Base-by-base conservation (phyloP, 306 rosid genomes). In the Albizia julibrissin region DNA sequence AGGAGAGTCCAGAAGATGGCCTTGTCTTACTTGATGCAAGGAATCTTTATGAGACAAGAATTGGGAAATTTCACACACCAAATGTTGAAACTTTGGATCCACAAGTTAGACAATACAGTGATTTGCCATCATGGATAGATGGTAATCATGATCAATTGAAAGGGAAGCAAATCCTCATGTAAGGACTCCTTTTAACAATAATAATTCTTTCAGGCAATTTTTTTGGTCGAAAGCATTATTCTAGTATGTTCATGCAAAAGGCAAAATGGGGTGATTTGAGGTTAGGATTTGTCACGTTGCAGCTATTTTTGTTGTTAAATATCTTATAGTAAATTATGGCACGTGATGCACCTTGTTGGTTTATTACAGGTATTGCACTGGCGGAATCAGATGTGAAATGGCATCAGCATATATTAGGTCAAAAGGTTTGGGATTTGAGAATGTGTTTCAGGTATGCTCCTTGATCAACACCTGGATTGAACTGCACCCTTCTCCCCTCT, bases 361-460 rank as follows among this genome's bases (percentile, higher is more conserved):
- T 85, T 11, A 33, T 81, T 70, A 72, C 80, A 95, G 99, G 98
- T 93, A 95, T 73, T 95, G 99, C 91, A 95, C 98, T 21, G 98
- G 99, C 42, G 99, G 99, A 85, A 93, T 93, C 80, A 87, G 99
- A 83, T 91, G 96, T 71, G 98, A 95, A 87, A 95, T 95, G 98
- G 99, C 99, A 78, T 95, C 99, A 1, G 99, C 99, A 27, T 95
- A 93, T 87, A 86, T 95, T 37, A 92, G 76, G 91, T 93, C 96
- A 40, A 93, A 95, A 82, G 99, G 99, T 83, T 85, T 89, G 83
- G 99, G 93, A 21, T 93, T 88, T 88, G 94, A 93, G 87, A 92
- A 93, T 42, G 99, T 95, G 74, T 92, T 89, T 89, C 99, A 92
- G 98, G 99, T 95, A 21, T 65, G 37, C 22, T 71, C n/a, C 58